Percentiles rank a stretch among this genome's conserved stretches.
Conservation (phyloP, 192 early-diverging fungal genomes). For the Coemansia sp. region DNA sequence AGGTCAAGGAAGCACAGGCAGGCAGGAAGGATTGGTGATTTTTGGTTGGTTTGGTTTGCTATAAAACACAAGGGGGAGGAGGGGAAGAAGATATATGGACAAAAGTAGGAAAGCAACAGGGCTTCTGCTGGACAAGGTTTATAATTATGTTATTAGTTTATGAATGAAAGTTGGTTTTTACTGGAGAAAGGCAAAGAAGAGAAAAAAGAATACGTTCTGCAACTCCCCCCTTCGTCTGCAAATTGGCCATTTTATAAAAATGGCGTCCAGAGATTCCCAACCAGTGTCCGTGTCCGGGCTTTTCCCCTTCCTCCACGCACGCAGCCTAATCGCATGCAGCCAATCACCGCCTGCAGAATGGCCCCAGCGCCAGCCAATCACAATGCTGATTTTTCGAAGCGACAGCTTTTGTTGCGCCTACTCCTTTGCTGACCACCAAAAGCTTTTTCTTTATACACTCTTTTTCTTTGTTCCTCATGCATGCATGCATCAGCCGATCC, state of each 20-base stretch:
- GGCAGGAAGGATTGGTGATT: too few species aligned
- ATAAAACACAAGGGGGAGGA: constrained; percentile 2
- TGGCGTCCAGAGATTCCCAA: not conserved
- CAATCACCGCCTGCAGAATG: constrained; percentile 38
- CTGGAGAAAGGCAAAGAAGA: constrained; percentile 11
- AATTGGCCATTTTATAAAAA: constrained; percentile 27
- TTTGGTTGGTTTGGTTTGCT: not conserved
- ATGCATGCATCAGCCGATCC: constrained; percentile 5
- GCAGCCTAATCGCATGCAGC: constrained; percentile 26
- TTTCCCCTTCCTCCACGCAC: constrained; percentile 21
- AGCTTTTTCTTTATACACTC: constrained; percentile 13
- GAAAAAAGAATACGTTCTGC: constrained; percentile 16
- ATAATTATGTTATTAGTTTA: constrained; percentile 2
- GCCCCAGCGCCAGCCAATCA: constrained; percentile 24
- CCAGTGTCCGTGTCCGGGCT: constrained; percentile 8
- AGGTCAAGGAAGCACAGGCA: constrained; percentile 4
- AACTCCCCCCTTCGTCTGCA: not conserved
- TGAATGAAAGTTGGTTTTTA: constrained; percentile 7
- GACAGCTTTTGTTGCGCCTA: constrained; percentile 27
- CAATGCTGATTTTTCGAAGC: constrained; percentile 31
- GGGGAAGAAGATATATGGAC: not conserved
- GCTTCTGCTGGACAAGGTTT: constrained; percentile 1
- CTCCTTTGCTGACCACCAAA: constrained; percentile 4
- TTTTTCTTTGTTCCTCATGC: not conserved
- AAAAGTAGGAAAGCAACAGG: constrained; percentile 1